A percentile compares a stretch with the other conserved stretches of the same genome.
These are phyloP conservation scores for Akanthomyces muscarius DNA, from an alignment of 2,329 filamentous ascomycete genomes.

Conservation along the genomic window DNA sequence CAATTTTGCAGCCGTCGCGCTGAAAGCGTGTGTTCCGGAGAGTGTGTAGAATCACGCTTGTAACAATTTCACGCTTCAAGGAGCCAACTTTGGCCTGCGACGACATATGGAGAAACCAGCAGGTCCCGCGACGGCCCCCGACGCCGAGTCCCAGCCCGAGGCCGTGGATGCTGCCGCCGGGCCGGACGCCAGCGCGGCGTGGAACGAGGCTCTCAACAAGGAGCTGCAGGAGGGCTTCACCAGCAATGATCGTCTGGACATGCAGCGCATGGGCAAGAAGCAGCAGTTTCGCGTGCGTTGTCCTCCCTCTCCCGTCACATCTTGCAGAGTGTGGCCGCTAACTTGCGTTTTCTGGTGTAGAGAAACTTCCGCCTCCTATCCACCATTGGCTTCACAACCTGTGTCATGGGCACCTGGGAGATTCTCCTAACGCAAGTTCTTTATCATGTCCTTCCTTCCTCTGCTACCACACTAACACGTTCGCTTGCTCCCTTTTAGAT, in stretches of 20 bases:
- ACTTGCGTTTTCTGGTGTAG: background rate
- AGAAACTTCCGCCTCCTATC: slow-evolving; percentile 14
- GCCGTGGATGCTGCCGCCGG: background rate
- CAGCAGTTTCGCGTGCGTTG: slow-evolving; percentile 14
- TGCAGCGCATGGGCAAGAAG: slow-evolving; percentile 24
- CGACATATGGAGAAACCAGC: background rate
- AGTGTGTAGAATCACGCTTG: no score
- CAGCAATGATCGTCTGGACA: slow-evolving; percentile 21
- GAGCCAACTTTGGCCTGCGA: no score
- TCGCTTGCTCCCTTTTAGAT: background rate
- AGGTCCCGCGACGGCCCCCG: background rate
- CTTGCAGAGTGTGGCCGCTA: background rate
- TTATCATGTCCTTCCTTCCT: background rate
- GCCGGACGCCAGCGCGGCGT: background rate
- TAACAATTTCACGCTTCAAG: no score
- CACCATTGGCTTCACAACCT: slow-evolving; percentile 16
- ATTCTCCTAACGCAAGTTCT: slow-evolving; percentile 10
- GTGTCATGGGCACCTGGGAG: slow-evolving; percentile 17
- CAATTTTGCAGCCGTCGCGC: no score
- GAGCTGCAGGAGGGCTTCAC: slow-evolving; percentile 19
- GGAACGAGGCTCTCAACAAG: slow-evolving; percentile 14
- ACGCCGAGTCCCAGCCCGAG: background rate
- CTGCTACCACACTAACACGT: background rate
- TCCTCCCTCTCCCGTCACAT: background rate
- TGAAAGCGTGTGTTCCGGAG: no score